A percentile compares a stretch with the other conserved stretches of the same genome.
phyloP scores from a whole-genome alignment of 2,329 filamentous ascomycete species.

The Fusarium graminum region DNA sequence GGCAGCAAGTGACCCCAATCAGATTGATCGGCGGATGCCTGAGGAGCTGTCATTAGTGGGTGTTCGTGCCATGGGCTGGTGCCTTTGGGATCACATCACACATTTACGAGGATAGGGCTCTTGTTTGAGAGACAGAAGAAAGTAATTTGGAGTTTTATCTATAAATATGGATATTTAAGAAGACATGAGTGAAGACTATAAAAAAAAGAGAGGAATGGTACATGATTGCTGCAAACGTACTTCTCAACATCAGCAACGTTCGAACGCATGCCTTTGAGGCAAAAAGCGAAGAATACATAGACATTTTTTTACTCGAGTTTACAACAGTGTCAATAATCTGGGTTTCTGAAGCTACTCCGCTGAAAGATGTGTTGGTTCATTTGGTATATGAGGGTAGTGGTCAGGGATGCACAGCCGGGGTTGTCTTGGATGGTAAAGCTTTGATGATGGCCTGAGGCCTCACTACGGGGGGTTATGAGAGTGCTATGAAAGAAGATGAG shows the following conservation, averaged over 20 bases:
- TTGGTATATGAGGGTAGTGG: neutral
- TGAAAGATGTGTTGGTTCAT: rapidly evolving
- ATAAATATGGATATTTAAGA: neutral
- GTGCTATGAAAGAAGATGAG: too few relatives aligned
- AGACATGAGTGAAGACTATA: neutral
- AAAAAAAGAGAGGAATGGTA: neutral
- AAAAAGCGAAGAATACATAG: constrained; percentile 33
- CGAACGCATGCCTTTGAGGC: neutral
- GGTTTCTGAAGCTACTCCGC: constrained; percentile 20
- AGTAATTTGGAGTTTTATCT: neutral
- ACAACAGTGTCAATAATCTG: neutral
- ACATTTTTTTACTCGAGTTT: neutral
- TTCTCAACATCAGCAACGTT: neutral
- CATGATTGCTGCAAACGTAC: neutral
- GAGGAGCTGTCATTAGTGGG: neutral
- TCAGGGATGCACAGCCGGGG: rapidly evolving
- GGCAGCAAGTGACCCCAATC: neutral
- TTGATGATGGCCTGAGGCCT: neutral
- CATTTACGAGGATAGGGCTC: neutral
- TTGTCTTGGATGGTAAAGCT: rapidly evolving
- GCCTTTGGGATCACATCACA: neutral
- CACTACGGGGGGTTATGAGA: neutral
- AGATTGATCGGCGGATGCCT: neutral
- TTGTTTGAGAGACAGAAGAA: neutral
- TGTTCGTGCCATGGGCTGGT: neutral